Percentiles rank a stretch among this genome's conserved stretches.
Evolutionary conservation across 2,329 filamentous ascomycete genomes (phyloP).

Genomic region (Allantophomopsis lycopodina): DNA sequence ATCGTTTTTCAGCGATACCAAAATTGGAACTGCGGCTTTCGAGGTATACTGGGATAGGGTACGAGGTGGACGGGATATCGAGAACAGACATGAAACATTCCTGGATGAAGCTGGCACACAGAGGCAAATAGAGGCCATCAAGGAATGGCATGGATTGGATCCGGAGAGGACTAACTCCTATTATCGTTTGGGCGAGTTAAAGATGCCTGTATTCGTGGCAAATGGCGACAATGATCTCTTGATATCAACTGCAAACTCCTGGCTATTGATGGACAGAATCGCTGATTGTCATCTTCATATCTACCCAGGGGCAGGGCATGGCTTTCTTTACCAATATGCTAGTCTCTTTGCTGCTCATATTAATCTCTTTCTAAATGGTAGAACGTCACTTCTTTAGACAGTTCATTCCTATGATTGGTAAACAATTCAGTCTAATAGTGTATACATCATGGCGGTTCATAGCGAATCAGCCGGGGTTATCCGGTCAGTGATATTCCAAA

Average conservation of each 20-base stretch:
- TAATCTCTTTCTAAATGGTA: slow-evolving; percentile 4
- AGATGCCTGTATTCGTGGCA: slow-evolving; percentile 16
- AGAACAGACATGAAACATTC: too few relatives aligned
- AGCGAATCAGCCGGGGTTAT: too few relatives aligned
- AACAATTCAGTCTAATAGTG: too few relatives aligned
- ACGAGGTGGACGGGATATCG: too few relatives aligned
- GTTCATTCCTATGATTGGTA: too few relatives aligned
- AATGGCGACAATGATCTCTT: slow-evolving; percentile 11
- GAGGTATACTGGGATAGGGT: background rate
- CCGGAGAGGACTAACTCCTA: slow-evolving; percentile 3
- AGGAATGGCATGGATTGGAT: too few relatives aligned
- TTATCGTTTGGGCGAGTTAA: slow-evolving; percentile 14
- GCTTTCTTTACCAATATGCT: slow-evolving; percentile 7
- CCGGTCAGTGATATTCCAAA: too few relatives aligned
- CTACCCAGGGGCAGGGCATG: slow-evolving; percentile 7
- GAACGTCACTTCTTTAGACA: background rate
- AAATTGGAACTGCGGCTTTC: background rate
- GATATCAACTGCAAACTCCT: slow-evolving; percentile 9
- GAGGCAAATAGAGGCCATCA: too few relatives aligned
- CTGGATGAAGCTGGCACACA: too few relatives aligned
- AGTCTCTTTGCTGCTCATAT: slow-evolving; percentile 6
- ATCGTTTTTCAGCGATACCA: background rate
- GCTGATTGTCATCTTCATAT: slow-evolving; percentile 5
- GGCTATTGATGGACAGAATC: slow-evolving; percentile 1
- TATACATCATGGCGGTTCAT: too few relatives aligned